Conservation (phyloP, 768 basidiomycete genomes). For the Naematelia encephala region DNA sequence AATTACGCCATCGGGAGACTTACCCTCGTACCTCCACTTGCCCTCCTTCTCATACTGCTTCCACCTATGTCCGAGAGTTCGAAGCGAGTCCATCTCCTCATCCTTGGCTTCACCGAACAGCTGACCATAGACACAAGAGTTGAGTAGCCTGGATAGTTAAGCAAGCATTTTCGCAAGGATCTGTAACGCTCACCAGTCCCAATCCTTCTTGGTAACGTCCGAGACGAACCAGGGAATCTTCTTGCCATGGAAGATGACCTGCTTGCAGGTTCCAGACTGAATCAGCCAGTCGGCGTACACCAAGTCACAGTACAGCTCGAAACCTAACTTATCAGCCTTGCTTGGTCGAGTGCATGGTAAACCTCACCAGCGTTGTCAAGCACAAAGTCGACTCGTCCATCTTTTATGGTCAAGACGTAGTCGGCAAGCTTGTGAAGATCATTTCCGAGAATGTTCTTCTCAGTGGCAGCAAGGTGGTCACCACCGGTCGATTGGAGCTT, state of each 20-base stretch:
- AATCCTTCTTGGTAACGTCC: slow-evolving; percentile 89
- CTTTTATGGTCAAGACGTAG: slow-evolving; percentile 56
- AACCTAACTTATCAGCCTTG: slow-evolving; percentile 55
- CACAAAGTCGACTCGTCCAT: slow-evolving; percentile 71
- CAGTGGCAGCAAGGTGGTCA: slow-evolving; percentile 89
- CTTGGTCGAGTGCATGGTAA: slow-evolving; percentile 2
- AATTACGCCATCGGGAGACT: slow-evolving; percentile 3
- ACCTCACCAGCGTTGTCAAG: slow-evolving; percentile 50
- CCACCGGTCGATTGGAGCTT: slow-evolving; percentile 93
- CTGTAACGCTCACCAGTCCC: slow-evolving; percentile 85
- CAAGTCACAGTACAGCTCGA: slow-evolving; percentile 66
- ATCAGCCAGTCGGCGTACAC: slow-evolving; percentile 80
- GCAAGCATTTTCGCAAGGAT: slow-evolving; percentile 32
- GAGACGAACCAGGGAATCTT: slow-evolving; percentile 83
- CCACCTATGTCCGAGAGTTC: slow-evolving; percentile 78
- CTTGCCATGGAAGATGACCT: slow-evolving; percentile 93
- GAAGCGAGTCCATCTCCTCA: slow-evolving; percentile 72
- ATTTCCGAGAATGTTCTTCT: slow-evolving; percentile 94
- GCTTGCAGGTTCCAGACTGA: slow-evolving; percentile 76
- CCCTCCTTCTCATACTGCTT: slow-evolving; percentile 93
- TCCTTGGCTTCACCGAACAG: slow-evolving; percentile 82
- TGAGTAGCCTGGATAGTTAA: slow-evolving; percentile 28
- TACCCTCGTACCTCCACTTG: slow-evolving; percentile 80
- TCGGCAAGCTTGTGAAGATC: slow-evolving; percentile 64
- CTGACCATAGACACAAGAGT: slow-evolving; percentile 60